Evolutionary conservation across 192 early-diverging fungal genomes (phyloP).

Genomic region (Umbelopsis ramanniana): DNA sequence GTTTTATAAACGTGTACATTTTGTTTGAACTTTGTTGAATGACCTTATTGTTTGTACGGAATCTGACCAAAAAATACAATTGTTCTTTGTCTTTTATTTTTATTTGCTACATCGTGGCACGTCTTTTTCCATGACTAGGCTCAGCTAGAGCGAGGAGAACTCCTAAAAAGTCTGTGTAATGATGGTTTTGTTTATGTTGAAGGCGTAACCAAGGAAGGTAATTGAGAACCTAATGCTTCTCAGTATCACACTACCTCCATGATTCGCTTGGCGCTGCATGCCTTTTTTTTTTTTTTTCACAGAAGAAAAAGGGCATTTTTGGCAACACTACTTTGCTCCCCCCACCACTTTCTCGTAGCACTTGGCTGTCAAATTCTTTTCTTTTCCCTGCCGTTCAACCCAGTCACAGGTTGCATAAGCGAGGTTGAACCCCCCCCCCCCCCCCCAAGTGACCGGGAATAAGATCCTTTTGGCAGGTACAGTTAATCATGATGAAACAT

Average conservation of each 20-base stretch:
- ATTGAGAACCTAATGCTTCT: background rate
- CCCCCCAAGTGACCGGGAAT: background rate
- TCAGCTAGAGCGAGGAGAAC: background rate
- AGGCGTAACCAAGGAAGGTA: background rate
- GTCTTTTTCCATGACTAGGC: background rate
- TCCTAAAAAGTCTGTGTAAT: background rate
- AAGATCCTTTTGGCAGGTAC: constrained; percentile 14
- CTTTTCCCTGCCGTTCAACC: background rate
- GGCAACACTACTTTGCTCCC: background rate
- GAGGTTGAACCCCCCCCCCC: background rate
- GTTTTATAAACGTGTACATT: too few relatives aligned
- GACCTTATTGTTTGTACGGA: background rate
- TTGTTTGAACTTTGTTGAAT: too few relatives aligned
- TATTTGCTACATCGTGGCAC: background rate
- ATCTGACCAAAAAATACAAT: background rate
- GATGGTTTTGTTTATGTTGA: background rate
- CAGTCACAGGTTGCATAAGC: background rate
- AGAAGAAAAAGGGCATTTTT: background rate
- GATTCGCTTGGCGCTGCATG: background rate
- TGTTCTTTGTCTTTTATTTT: background rate
- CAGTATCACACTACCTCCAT: background rate
- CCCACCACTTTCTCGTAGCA: background rate
- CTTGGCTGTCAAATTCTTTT: constrained; percentile 18
- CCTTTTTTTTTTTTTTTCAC: background rate
- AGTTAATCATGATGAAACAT: background rate